Evolutionary conservation across 176 grass and related monocot species (phyloP).

Genomic region (Calamus simplicifolius): DNA sequence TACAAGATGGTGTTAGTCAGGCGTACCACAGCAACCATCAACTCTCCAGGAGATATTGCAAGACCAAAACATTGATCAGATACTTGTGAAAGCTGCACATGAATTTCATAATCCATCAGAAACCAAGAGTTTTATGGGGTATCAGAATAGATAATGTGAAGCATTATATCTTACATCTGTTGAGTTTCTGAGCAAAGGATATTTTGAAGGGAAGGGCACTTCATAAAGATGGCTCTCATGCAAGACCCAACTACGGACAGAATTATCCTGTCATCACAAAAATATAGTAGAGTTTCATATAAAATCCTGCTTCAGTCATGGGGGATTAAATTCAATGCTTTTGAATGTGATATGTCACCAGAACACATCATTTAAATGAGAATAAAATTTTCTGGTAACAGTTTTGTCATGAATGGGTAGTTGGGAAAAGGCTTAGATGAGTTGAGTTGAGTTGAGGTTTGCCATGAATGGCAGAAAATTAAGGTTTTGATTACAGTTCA

Average conservation of each 20-base stretch:
- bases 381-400: too few species aligned
- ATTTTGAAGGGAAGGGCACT: constrained; percentile 41
- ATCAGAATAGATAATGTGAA: constrained; percentile 7
- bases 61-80: constrained; percentile 79
- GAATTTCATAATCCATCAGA: constrained; percentile 28
- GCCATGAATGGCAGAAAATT: too few species aligned
- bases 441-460: too few species aligned
- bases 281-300: background rate
- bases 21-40: constrained; percentile 78
- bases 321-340: too few species aligned
- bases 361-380: too few species aligned
- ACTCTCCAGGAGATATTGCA: constrained; percentile 64
- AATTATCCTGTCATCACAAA: constrained; percentile 64
- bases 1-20: background rate
- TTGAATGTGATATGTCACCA: too few species aligned
- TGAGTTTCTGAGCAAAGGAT: constrained; percentile 36
- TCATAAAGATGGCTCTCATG: constrained; percentile 41
- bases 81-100: constrained; percentile 60
- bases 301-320: too few species aligned
- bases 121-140: constrained; percentile 9
- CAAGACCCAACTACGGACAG: constrained; percentile 57
- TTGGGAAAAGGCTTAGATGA: too few species aligned
- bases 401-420: too few species aligned
- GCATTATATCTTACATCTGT: constrained; percentile 37
- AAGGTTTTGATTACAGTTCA: too few species aligned